These are phyloP conservation scores for Parsonsia alboflavescens DNA, from an alignment of 257 asterid species.

Conservation along the genomic window DNA sequence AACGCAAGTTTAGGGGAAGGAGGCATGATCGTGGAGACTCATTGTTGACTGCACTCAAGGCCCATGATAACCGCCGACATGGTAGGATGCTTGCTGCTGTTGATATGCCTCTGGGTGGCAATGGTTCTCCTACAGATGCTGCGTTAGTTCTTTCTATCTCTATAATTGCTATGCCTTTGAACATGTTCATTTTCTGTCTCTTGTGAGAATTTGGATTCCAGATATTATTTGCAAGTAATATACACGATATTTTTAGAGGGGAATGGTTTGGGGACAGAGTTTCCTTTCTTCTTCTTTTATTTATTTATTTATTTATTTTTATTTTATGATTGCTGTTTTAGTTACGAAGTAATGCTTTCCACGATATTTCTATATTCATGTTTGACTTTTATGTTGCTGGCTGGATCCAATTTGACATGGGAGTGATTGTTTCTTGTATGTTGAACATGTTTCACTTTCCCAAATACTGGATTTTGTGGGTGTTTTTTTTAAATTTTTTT, in stretches of 20 bases:
- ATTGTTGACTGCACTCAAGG: conserved; percentile 29
- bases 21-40: conserved; percentile 16
- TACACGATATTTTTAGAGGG: not conserved
- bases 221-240: not conserved
- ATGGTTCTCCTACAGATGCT: conserved; percentile 50
- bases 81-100: conserved; percentile 42
- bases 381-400: conserved; percentile 11
- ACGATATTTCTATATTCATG: not conserved
- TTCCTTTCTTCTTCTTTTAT: not conserved
- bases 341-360: not conserved
- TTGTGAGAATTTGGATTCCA: not conserved
- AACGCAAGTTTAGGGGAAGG: conserved; percentile 41
- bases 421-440: not conserved
- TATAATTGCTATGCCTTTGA: not conserved
- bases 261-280: not conserved
- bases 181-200: not conserved
- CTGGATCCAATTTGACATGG: conserved; percentile 19
- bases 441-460: not conserved
- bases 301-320: too few relatives aligned
- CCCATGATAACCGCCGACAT: conserved; percentile 41
- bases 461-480: not conserved
- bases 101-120: conserved; percentile 45
- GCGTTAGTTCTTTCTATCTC: conserved; percentile 32
- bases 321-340: not conserved
- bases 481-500: not conserved